Percentiles rank a stretch among this genome's conserved stretches.
Evolutionary conservation across 176 grass and related monocot species (phyloP).

Genomic region (Leersia perrieri): DNA sequence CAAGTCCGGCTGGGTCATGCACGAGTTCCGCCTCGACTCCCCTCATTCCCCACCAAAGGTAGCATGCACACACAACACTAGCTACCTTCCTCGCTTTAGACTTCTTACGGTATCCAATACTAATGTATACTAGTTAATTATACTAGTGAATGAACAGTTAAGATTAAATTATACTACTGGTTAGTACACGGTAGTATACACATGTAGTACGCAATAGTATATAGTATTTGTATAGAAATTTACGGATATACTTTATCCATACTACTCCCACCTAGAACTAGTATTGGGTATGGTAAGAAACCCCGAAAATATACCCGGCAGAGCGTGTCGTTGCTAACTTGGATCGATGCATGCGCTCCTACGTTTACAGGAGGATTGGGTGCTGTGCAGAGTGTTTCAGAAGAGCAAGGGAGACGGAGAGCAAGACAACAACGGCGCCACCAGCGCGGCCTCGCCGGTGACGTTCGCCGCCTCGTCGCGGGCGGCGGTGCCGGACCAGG

Average conservation of each 20-base stretch:
- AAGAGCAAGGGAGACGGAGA: constrained; percentile 61
- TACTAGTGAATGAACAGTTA: too few species aligned
- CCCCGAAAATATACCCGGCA: too few species aligned
- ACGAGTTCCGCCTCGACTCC: constrained; percentile 79
- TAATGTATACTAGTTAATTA: too few species aligned
- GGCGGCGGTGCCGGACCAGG: constrained; percentile 13
- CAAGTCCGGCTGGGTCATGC: constrained; percentile 87
- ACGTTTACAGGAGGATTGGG: constrained; percentile 89
- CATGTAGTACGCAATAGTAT: too few species aligned
- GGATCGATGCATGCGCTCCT: not conserved
- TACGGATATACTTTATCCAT: too few species aligned
- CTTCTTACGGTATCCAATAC: too few species aligned
- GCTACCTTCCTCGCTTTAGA: not conserved
- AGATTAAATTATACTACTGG: too few species aligned
- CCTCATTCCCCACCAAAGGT: constrained; percentile 67
- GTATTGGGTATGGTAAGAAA: too few species aligned
- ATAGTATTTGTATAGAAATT: too few species aligned
- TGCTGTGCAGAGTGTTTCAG: constrained; percentile 86
- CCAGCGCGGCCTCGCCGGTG: constrained; percentile 22
- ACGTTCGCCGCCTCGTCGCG: constrained; percentile 26
- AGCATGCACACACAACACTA: not conserved
- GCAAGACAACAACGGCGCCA: constrained; percentile 31
- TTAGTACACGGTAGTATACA: too few species aligned
- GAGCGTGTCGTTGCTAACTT: not conserved
- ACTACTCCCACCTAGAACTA: too few species aligned